Evolutionary conservation across 306 rosid species (phyloP), one percentile per base, ranked within the genome.

Genomic region (Vachellia collinsii): DNA sequence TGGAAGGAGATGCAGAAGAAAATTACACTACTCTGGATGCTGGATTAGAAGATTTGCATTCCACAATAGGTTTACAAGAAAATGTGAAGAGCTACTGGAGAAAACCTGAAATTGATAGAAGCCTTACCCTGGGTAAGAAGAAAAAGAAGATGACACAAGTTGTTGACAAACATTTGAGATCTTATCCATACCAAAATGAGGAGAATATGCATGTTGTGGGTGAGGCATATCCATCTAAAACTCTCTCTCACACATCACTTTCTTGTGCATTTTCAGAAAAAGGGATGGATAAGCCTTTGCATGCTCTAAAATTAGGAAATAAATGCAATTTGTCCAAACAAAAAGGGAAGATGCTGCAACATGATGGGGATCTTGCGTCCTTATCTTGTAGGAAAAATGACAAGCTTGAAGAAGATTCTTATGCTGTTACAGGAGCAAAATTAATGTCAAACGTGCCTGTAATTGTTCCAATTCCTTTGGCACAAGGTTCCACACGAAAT

Each of bases 261-360:
- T 77, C 80, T 37, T 65, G 56, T 64, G 85, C 78, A 66, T 79
- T 82, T 38, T 53, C 70, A 46, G 77, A 72, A 59, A 76, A 77
- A 48, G 81, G 69, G 75, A 69, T 61, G 46, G 86, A 81, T 58
- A 73, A 79, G 81, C 74, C 87, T 78, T 72, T 78, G 65, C 83
- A 76, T 70, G 63, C 80, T 67, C 25, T 53, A 34, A 75, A 80
- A 51, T 66, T 72, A 53, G 93, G 79, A 72, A 82, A 80, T 63
- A 80, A 71, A 71, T 83, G 83, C 69, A 77, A 53, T 81, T 20
- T 74, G 56, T 75, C 66, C 71, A 85, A 88, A 81, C 82, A 79
- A 76, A 89, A 85, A 81, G 80, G 72, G 58, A 91, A 86, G 83
- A 83, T 81, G 79, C 78, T 81, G 61, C 79, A 79, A 65, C 70